Base-by-base conservation (phyloP, 2,329 filamentous ascomycete genomes). In the Phyllosticta citribraziliensis region DNA sequence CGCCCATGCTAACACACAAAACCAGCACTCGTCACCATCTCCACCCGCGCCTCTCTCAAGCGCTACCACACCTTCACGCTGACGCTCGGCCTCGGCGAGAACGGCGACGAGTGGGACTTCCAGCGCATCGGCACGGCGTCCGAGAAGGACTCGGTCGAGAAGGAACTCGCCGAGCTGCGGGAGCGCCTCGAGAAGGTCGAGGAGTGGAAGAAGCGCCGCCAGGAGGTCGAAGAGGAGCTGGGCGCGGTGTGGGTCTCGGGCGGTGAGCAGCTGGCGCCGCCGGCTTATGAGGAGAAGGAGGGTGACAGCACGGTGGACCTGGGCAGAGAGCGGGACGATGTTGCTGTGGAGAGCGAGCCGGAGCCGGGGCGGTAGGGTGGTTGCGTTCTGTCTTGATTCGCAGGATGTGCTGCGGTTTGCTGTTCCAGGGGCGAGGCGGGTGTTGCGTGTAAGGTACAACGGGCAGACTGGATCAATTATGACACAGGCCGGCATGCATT, bases 41-140 rank as follows among this genome's bases (percentile, higher is more conserved):
- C 91, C 1, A 99, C 94, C 0, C 88, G 94, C 52, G 93, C 90
- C 14, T 96, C 91, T 22, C 82, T 99, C 62, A 97, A 97, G 75
- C 92, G 93, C 70, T 97, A 97, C 70, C 94, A 99, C 76, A 92
- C 87, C 0, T 97, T 86, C 75, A 96, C 95, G 67, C 84, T 99
- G 10, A 87, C 87, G 2, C 84, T 99, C 4, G 92, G 92, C 27
- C 77, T 88, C 63, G 93, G 92, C 57, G 85, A 89, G 17, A 82
- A 85, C 57, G 90, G 88, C n/a, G 87, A 89, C 60, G 88, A 88
- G 69, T 97, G 94, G 91, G 88, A 93, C 66, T 89, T 96, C 73
- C 89, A 97, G 73, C 85, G 90, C 61, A 97, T 99, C 66, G 94
- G 94, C 62, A 97, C 92, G 0, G 90, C 91, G 70, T 84, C 88